A percentile compares a stretch with the other conserved stretches of the same genome.
Evolutionary conservation across 495 filamentous ascomycete species (phyloP).

Genomic region (Filosporella fistucella): DNA sequence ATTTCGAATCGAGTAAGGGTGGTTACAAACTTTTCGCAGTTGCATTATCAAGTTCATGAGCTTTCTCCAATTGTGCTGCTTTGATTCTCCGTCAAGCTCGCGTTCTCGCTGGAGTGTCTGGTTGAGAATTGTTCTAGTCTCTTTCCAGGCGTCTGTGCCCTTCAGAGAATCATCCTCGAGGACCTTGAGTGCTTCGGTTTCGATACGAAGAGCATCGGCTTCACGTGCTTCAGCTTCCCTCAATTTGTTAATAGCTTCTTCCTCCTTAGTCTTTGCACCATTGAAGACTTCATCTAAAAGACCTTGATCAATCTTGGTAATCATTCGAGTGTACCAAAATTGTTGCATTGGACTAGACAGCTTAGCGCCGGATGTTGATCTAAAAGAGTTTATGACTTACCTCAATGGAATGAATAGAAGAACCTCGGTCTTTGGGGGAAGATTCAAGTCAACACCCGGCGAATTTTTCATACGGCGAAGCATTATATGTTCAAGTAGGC

Average conservation of each 20-base stretch:
- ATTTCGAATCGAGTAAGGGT: conserved; percentile 53
- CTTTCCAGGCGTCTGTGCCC: conserved; percentile 35
- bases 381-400: too few relatives aligned
- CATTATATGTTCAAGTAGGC: conserved; percentile 57
- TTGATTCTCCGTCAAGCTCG: conserved; percentile 28
- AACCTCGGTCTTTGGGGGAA: conserved; percentile 58
- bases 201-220: conserved; percentile 18
- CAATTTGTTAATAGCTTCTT: conserved; percentile 29
- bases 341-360: conserved; percentile 60
- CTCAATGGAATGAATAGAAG: conserved; percentile 57
- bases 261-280: conserved; percentile 42
- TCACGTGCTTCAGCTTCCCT: conserved; percentile 18
- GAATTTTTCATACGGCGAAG: conserved; percentile 60
- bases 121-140: conserved; percentile 39
- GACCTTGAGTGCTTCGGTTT: conserved; percentile 22
- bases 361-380: too few relatives aligned
- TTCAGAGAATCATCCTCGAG: conserved; percentile 16
- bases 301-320: conserved; percentile 51
- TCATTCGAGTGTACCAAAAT: conserved; percentile 55
- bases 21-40: conserved; percentile 58
- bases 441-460: conserved; percentile 48
- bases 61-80: conserved; percentile 43
- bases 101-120: conserved; percentile 32
- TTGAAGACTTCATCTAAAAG: conserved; percentile 51
- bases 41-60: conserved; percentile 64